phyloP scores from a whole-genome alignment of 805 yeast genomes.

The Candida arabinofermentans region DNA sequence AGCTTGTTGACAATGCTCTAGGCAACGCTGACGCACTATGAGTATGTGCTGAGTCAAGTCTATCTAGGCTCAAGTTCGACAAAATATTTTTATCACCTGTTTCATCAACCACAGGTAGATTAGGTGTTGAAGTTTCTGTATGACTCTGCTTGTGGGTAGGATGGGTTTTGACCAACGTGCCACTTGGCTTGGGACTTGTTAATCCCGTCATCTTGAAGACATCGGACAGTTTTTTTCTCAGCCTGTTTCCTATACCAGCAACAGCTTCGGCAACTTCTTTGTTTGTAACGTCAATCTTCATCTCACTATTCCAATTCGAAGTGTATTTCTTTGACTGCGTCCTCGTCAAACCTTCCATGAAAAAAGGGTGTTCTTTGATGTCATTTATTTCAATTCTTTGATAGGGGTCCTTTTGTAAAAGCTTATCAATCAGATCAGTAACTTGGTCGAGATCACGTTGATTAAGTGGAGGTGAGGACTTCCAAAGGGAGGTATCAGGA shows the following conservation, averaged over 20 bases:
- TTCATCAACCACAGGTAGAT: conserved; percentile 2
- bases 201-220: conserved; percentile 29
- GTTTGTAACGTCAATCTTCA: conserved; percentile 54
- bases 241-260: conserved; percentile 69
- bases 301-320: conserved; percentile 26
- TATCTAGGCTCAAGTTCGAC: not conserved
- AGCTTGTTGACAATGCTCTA: not conserved
- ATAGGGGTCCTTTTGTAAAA: conserved; percentile 68
- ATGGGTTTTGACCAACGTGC: conserved; percentile 16
- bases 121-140: conserved; percentile 11
- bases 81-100: not conserved
- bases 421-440: conserved; percentile 53
- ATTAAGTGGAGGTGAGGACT: conserved; percentile 19
- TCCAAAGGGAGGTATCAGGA: conserved; percentile 41
- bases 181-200: conserved; percentile 11
- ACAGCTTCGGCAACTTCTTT: conserved; percentile 77
- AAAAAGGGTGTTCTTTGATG: conserved; percentile 75
- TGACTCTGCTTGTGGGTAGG: conserved; percentile 13
- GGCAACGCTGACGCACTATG: not conserved
- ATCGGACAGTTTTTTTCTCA: conserved; percentile 47
- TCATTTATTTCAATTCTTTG: conserved; percentile 65
- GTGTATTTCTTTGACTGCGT: conserved; percentile 26
- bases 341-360: conserved; percentile 26
- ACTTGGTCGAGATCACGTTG: conserved; percentile 34
- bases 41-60: not conserved